phyloP scores from a whole-genome alignment of 306 rosid species.

The Lablab purpureus region DNA sequence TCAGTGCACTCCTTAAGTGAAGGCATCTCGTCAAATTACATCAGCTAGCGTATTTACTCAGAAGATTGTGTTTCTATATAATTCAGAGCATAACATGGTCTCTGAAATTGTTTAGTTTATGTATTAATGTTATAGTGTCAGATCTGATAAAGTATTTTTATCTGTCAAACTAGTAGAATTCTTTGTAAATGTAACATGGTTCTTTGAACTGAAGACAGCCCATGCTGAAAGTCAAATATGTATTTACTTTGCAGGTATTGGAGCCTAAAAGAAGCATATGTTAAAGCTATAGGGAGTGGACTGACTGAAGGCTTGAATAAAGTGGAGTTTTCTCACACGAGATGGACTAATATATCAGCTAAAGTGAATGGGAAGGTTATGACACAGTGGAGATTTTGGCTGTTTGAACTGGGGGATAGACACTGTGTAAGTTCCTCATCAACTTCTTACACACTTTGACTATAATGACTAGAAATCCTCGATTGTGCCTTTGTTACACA shows the following conservation, averaged over 20 bases:
- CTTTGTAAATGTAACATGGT: background rate
- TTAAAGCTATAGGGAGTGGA: constrained; percentile 89
- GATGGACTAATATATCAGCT: constrained; percentile 69
- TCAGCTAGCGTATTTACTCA: background rate
- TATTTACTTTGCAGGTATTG: constrained; percentile 70
- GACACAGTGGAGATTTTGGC: constrained; percentile 83
- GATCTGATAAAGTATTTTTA: background rate
- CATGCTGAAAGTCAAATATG: constrained; percentile 18
- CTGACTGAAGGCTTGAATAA: constrained; percentile 61
- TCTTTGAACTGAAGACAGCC: constrained; percentile 13
- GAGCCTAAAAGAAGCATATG: constrained; percentile 92
- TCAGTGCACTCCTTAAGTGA: background rate
- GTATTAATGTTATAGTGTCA: background rate
- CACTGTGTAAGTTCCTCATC: constrained; percentile 64
- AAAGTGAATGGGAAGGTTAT: constrained; percentile 59
- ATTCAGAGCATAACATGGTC: constrained; percentile 13
- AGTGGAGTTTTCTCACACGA: constrained; percentile 77
- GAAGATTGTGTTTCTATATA: background rate
- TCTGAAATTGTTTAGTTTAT: constrained; percentile 20
- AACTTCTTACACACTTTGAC: background rate
- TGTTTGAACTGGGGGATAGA: constrained; percentile 66
- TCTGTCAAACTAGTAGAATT: constrained; percentile 8
- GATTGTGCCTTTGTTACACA: background rate
- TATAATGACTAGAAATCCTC: background rate
- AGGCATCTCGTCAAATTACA: background rate